These are phyloP conservation scores for Wickerhamomyces queroliae DNA, from an alignment of 805 yeast genomes.

Conservation along the genomic window DNA sequence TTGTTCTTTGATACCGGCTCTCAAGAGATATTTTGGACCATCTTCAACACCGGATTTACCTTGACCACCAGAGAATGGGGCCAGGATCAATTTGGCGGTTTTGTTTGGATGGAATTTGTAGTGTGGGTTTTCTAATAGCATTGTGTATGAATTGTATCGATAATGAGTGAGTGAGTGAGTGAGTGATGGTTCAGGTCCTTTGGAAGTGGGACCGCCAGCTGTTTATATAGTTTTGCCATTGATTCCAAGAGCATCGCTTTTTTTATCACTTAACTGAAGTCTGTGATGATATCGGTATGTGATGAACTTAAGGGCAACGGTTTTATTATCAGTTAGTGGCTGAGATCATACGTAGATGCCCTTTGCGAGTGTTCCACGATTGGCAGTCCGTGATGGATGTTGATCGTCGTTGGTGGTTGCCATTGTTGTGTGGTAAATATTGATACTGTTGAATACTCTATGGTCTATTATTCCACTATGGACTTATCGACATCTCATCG, in stretches of 20 bases:
- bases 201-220: too few species aligned
- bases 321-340: not conserved
- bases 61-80: constrained; percentile 97
- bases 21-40: constrained; percentile 80
- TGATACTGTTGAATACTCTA: too few species aligned
- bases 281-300: not conserved
- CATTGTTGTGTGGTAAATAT: too few species aligned
- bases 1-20: constrained; percentile 63
- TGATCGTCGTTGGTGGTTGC: too few species aligned
- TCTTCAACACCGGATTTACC: constrained; percentile 89
- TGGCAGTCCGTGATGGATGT: too few species aligned
- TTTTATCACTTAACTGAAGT: constrained; percentile 20
- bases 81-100: constrained; percentile 66
- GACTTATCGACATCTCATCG: not conserved
- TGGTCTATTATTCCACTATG: too few species aligned
- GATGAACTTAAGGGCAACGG: not conserved
- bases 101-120: constrained; percentile 52
- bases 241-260: constrained; percentile 18
- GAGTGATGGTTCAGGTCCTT: too few species aligned
- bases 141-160: not conserved
- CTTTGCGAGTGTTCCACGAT: too few species aligned
- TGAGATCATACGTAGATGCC: too few species aligned
- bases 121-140: constrained; percentile 11
- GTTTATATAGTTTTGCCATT: too few species aligned
- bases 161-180: too few species aligned